These are phyloP conservation scores for Stemphylium beticola DNA, from an alignment of 2,329 filamentous ascomycete genomes.

Conservation along the genomic window DNA sequence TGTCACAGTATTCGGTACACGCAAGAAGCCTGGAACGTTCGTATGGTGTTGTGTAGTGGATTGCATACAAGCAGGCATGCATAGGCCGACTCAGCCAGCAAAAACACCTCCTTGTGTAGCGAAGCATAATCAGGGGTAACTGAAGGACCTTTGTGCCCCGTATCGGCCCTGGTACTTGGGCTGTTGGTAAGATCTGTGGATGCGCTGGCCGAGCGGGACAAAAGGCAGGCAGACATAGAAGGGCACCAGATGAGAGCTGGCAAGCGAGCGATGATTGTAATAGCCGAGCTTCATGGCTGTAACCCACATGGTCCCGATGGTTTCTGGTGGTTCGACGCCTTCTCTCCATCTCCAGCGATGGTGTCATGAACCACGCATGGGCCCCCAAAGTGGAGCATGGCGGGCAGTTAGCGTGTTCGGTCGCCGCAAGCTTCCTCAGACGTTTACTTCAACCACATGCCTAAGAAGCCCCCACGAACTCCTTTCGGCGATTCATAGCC, in stretches of 20 bases:
- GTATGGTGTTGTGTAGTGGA: background rate
- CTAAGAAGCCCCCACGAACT: background rate
- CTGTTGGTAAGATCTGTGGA: background rate
- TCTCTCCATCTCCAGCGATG: background rate
- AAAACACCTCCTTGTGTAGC: background rate
- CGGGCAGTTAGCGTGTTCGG: background rate
- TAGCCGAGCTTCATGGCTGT: background rate
- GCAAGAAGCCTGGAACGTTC: background rate
- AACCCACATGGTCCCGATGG: background rate
- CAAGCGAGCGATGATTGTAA: background rate
- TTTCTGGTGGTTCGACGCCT: slow-evolving; percentile 19
- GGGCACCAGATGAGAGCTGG: background rate
- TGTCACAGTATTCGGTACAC: background rate
- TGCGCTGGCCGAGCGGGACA: background rate
- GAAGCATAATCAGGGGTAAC: background rate
- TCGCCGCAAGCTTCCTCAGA: background rate
- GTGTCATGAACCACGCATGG: slow-evolving; percentile 4
- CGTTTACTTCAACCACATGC: background rate
- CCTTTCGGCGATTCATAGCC: background rate
- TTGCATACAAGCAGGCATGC: background rate
- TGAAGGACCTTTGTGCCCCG: slow-evolving; percentile 1
- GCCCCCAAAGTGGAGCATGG: slow-evolving; percentile 6
- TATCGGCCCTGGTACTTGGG: background rate
- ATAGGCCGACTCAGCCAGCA: background rate
- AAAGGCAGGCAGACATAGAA: slow-evolving; percentile 1